Base-by-base conservation (phyloP, 2,329 filamentous ascomycete genomes). In the Xylaria digitata region DNA sequence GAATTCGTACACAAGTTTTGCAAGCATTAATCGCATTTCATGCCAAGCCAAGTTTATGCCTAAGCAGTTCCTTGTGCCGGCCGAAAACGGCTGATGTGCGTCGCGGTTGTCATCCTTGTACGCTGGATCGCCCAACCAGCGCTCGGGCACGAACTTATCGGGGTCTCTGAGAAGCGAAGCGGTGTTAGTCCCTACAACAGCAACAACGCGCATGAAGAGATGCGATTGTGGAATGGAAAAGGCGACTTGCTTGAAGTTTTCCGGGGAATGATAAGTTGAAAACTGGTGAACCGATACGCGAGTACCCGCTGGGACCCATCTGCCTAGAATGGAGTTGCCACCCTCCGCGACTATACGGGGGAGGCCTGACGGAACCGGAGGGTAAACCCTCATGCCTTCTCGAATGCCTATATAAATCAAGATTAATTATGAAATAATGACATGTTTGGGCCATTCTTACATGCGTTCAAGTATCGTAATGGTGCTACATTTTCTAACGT, bases 381-480 rank as follows among this genome's bases (percentile, higher is more conserved):
- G 71, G 50, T 70, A 70, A 5, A 71, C 21, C 19, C 71, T 65
- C 50, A 72, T 45, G 3, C n/a, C 65, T 54, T 72, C 71, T 43
- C 63, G 54, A 30, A 66, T 55, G 8, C 63, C 63, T 66, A 49
- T 23, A 40, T 7, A 42, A 9, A 46, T 13, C 7, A 7, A 6
- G 15, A 15, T 58, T 26, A 60, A 48, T 43, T 0, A 32, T 26
- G 23, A 13, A 43, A 55, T 3, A 4, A 23, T 17, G 17, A 21
- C 2, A 48, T 7, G 3, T 32, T 23, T 2, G 15, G 7, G 6
- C 6, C 7, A n/a, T 54, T 46, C 32, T 66, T 53, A 64, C 72
- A 74, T 13, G 73, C 72, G 32, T 73, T 74, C n/a, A 72, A 45
- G 53, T 74, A 75, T 48, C 55, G 57, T 1, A 74, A 37, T 9